These are phyloP conservation scores for Solanum gracilifrons DNA, from an alignment of 257 asterid genomes.

Conservation along the genomic window DNA sequence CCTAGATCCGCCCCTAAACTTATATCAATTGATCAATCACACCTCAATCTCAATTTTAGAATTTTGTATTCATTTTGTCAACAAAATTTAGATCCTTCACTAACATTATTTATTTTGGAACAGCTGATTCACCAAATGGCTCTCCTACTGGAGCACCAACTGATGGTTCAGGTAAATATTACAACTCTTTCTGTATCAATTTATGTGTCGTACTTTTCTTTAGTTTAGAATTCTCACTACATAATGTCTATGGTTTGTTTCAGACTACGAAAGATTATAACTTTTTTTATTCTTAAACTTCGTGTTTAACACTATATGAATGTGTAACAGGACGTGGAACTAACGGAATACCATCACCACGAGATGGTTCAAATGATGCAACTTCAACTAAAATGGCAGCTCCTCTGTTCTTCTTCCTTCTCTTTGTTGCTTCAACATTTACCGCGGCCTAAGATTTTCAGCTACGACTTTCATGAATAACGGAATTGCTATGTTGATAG, in stretches of 20 bases:
- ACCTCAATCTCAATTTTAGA: background rate
- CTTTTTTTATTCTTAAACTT: background rate
- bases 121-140: conserved; percentile 56
- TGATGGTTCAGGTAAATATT: background rate
- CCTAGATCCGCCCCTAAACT: background rate
- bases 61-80: background rate
- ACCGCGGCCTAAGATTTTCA: background rate
- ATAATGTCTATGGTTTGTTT: background rate
- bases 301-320: background rate
- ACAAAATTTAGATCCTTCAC: background rate
- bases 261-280: too few species aligned
- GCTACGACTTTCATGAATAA: background rate
- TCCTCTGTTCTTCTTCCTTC: conserved; percentile 26
- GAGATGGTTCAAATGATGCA: conserved; percentile 21
- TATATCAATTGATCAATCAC: background rate
- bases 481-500: background rate
- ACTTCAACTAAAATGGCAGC: conserved; percentile 20
- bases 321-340: conserved; percentile 19
- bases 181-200: background rate
- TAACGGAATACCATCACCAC: conserved; percentile 17
- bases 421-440: conserved; percentile 16
- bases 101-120: background rate
- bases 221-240: background rate
- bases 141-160: conserved; percentile 24
- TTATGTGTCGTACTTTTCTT: background rate